Evolutionary conservation across 176 grass and related monocot species (phyloP).

Genomic region (Musa acuminata): DNA sequence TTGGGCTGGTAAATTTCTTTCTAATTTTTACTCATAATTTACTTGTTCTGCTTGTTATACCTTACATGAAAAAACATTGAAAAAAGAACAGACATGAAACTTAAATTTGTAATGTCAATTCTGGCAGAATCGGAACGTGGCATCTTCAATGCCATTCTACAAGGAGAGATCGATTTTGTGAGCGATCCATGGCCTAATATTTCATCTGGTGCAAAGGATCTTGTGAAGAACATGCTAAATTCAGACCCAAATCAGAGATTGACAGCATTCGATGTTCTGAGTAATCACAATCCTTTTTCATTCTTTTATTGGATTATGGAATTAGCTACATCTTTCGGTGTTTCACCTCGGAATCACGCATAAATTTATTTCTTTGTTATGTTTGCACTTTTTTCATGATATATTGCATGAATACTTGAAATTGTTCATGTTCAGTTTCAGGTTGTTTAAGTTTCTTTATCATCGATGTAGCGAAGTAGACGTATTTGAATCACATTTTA

Average conservation of each 20-base stretch:
- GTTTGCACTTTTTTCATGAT: too few relatives aligned
- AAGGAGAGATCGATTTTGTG: not conserved
- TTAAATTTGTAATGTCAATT: not conserved
- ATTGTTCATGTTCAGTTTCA: too few relatives aligned
- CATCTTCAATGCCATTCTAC: constrained; percentile 12
- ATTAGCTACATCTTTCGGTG: too few relatives aligned
- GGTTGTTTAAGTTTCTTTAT: too few relatives aligned
- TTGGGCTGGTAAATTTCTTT: constrained; percentile 10
- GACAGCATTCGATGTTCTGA: constrained; percentile 10
- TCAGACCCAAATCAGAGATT: constrained; percentile 7
- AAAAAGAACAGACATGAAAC: too few relatives aligned
- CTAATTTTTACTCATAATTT: not conserved
- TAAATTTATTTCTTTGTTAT: too few relatives aligned
- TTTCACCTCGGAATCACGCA: too few relatives aligned
- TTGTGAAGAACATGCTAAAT: constrained; percentile 10
- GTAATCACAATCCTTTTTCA: not conserved
- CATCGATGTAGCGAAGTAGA: too few relatives aligned
- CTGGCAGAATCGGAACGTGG: constrained; percentile 10
- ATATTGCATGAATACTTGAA: too few relatives aligned
- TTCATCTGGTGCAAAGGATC: constrained; percentile 10
- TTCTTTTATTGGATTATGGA: not conserved
- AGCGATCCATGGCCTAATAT: constrained; percentile 12
- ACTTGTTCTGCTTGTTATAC: not conserved
- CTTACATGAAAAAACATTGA: too few relatives aligned
- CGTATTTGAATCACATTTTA: too few relatives aligned